These are phyloP conservation scores for Fragaria iinumae DNA, from an alignment of 306 rosid genomes.

Conservation along the genomic window DNA sequence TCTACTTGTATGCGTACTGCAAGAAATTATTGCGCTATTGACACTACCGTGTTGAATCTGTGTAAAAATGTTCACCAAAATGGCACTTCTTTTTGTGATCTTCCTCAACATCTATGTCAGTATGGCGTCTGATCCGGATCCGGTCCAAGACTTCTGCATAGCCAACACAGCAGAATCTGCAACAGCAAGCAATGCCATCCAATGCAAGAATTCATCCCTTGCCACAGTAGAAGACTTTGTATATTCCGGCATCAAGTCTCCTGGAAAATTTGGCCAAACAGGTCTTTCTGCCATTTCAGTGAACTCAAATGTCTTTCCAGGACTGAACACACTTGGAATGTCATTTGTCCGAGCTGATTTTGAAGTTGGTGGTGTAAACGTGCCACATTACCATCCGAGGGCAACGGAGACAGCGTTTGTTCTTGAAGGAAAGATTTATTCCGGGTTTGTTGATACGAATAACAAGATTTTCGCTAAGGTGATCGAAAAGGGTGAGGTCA, in stretches of 20 bases:
- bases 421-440: constrained; percentile 66
- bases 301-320: constrained; percentile 69
- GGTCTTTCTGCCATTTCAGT: constrained; percentile 62
- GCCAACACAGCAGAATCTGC: constrained; percentile 31
- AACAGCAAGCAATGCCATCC: constrained; percentile 22
- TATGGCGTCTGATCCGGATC: constrained; percentile 87
- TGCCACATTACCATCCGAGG: constrained; percentile 86
- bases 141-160: constrained; percentile 78
- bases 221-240: constrained; percentile 71
- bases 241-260: constrained; percentile 58
- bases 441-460: constrained; percentile 78
- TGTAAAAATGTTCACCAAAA: constrained; percentile 33
- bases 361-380: constrained; percentile 70
- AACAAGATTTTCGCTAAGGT: constrained; percentile 71
- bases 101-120: constrained; percentile 31
- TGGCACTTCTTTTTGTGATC: constrained; percentile 23
- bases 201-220: constrained; percentile 72
- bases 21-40: background rate
- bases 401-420: constrained; percentile 83
- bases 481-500: constrained; percentile 85
- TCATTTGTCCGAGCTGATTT: constrained; percentile 83
- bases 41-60: background rate
- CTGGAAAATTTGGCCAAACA: constrained; percentile 58
- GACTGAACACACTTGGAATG: constrained; percentile 88
- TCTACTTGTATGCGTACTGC: background rate